These are phyloP conservation scores for Microbotryum silenes-acaulis DNA, from an alignment of 1,284 basidiomycete species.

Conservation along the genomic window DNA sequence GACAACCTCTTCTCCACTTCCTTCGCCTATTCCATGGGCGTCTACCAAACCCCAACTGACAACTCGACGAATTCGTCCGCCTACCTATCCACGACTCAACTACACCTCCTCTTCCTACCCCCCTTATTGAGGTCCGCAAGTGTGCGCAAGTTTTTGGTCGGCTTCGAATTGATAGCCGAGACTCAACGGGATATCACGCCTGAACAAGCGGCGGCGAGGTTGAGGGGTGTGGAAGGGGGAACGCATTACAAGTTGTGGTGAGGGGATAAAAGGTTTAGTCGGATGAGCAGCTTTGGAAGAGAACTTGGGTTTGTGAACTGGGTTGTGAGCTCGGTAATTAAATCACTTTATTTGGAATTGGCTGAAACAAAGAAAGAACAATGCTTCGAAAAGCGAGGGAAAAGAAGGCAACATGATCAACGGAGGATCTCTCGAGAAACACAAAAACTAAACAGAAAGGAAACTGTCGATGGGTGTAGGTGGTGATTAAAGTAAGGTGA, in stretches of 20 bases:
- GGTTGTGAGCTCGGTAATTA: too few relatives aligned
- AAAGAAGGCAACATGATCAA: too few relatives aligned
- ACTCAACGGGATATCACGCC: constrained; percentile 83
- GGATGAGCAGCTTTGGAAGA: too few relatives aligned
- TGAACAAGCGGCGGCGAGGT: constrained; percentile 70
- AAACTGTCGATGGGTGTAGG: too few relatives aligned
- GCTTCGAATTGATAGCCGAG: constrained; percentile 88
- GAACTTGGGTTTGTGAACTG: too few relatives aligned
- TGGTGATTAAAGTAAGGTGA: too few relatives aligned
- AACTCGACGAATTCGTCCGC: constrained; percentile 32
- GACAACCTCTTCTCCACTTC: constrained; percentile 61
- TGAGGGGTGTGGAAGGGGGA: constrained; percentile 51
- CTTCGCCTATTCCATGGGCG: constrained; percentile 95
- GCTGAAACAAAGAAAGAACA: too few relatives aligned
- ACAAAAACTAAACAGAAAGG: too few relatives aligned
- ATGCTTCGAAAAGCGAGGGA: too few relatives aligned
- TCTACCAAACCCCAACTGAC: constrained; percentile 70
- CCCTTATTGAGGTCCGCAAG: constrained; percentile 74
- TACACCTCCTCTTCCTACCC: constrained; percentile 85
- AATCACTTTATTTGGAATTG: too few relatives aligned
- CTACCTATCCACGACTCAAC: constrained; percentile 48
- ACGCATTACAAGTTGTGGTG: constrained; percentile 45
- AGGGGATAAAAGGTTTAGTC: background rate
- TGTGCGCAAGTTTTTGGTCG: constrained; percentile 84
- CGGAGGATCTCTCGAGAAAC: too few relatives aligned